Evolutionary conservation across 768 basidiomycete genomes (phyloP).

Genomic region (Naematelia aurantialba): DNA sequence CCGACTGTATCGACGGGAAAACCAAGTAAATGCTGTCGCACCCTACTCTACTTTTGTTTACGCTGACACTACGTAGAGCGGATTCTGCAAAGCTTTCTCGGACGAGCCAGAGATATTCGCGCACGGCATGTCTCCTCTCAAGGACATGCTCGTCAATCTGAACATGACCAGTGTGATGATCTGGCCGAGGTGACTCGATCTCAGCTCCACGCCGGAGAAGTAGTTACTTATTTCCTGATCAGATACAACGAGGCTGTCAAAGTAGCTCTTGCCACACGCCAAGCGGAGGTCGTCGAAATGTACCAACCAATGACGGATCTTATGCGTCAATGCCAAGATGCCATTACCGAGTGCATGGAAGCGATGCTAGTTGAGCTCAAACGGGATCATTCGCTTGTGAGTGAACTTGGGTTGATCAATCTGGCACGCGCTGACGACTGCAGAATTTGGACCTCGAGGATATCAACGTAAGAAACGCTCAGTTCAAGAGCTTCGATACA

Average conservation of each 20-base stretch:
- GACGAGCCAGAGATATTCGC: constrained; percentile 96
- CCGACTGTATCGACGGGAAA: constrained; percentile 82
- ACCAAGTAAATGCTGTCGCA: constrained; percentile 53
- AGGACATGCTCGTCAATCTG: constrained; percentile 87
- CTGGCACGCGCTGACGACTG: constrained; percentile 6
- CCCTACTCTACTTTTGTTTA: neutral
- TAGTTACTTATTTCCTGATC: neutral
- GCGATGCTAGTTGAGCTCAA: constrained; percentile 84
- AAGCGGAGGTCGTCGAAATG: constrained; percentile 87
- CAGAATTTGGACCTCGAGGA: constrained; percentile 87
- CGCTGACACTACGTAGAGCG: constrained; percentile 52
- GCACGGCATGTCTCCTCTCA: constrained; percentile 83
- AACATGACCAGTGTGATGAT: constrained; percentile 84
- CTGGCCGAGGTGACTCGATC: constrained; percentile 68
- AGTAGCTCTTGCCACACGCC: constrained; percentile 70
- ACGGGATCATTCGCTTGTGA: constrained; percentile 71
- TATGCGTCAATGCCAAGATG: constrained; percentile 89
- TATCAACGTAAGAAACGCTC: constrained; percentile 83
- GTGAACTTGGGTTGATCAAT: neutral
- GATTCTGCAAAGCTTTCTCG: constrained; percentile 94
- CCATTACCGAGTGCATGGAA: constrained; percentile 90
- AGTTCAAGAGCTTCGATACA: constrained; percentile 86
- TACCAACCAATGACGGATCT: constrained; percentile 76
- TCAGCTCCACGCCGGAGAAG: neutral
- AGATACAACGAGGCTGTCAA: constrained; percentile 91